These are phyloP conservation scores for Aspergillus intermedius DNA, from an alignment of 2,329 filamentous ascomycete genomes.

Conservation along the genomic window DNA sequence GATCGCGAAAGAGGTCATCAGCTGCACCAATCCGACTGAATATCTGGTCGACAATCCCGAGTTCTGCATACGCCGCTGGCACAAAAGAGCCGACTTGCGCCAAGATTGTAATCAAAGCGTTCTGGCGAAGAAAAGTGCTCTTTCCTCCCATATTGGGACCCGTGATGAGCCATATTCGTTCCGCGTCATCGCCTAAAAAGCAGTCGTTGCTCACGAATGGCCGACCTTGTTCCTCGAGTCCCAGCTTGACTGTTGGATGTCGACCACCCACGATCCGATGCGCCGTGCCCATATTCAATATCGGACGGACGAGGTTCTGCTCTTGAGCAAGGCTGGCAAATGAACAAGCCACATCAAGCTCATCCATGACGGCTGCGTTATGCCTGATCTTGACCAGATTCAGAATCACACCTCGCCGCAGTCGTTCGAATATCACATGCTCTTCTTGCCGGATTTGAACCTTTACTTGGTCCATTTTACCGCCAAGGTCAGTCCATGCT, in stretches of 20 bases:
- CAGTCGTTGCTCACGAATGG: constrained; percentile 83
- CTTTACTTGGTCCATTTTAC: constrained; percentile 68
- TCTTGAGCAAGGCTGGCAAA: constrained; percentile 75
- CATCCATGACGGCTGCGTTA: constrained; percentile 86
- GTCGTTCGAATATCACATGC: constrained; percentile 64
- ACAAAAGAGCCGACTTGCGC: constrained; percentile 92
- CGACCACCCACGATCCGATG: constrained; percentile 80
- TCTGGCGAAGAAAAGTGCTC: constrained; percentile 91
- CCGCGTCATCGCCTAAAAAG: constrained; percentile 68
- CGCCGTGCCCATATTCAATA: constrained; percentile 56
- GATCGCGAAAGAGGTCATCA: constrained; percentile 88
- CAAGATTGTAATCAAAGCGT: constrained; percentile 86
- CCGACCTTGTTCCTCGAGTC: constrained; percentile 70
- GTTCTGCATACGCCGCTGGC: constrained; percentile 74
- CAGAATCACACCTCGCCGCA: constrained; percentile 69
- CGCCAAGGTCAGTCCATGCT: constrained; percentile 77
- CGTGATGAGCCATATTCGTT: constrained; percentile 61
- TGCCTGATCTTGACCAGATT: constrained; percentile 80
- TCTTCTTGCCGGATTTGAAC: constrained; percentile 78
- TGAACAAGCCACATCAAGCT: constrained; percentile 82
- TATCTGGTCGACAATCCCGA: constrained; percentile 91
- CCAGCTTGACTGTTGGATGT: constrained; percentile 86
- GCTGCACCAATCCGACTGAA: constrained; percentile 91
- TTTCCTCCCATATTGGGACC: constrained; percentile 99
- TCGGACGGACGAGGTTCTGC: constrained; percentile 65